A percentile compares a stretch with the other conserved stretches of the same genome.
phyloP scores from a whole-genome alignment of 2,329 filamentous ascomycete species.

The Aureobasidium lini region DNA sequence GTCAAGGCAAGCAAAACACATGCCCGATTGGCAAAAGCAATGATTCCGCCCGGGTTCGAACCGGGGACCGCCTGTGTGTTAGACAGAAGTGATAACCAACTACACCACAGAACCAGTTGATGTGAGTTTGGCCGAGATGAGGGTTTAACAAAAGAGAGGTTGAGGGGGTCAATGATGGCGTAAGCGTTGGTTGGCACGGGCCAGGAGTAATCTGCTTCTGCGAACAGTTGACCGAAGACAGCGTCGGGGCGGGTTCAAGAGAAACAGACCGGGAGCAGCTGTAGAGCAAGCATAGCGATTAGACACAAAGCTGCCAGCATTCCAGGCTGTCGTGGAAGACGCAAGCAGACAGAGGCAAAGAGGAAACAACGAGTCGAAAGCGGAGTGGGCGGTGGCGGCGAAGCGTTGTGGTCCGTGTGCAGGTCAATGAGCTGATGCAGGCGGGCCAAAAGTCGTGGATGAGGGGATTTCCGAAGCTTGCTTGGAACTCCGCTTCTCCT shows the following conservation, averaged over 20 bases:
- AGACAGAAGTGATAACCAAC: conserved; percentile 12
- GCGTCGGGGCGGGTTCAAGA: no score
- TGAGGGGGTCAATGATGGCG: no score
- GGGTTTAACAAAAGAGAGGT: neutral
- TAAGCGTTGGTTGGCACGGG: no score
- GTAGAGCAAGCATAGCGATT: no score
- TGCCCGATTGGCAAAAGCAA: neutral
- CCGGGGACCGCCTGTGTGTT: conserved; percentile 9
- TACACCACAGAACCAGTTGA: conserved; percentile 9
- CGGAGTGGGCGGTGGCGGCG: neutral
- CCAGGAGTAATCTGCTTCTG: no score
- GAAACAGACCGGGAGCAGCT: no score
- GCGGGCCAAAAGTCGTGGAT: neutral
- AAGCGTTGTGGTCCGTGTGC: neutral
- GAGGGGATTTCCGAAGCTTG: neutral
- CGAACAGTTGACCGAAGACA: no score
- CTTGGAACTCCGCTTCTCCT: neutral
- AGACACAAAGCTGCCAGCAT: no score
- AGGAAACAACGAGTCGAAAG: no score
- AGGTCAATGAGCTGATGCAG: neutral
- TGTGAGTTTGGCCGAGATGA: neutral
- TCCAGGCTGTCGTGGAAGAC: neutral
- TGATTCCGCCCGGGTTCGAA: conserved; percentile 7
- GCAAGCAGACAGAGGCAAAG: neutral
- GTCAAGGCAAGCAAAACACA: neutral